A percentile compares a stretch with the other conserved stretches of the same genome.
Evolutionary conservation across 2,329 filamentous ascomycete species (phyloP).

Genomic region (Pseudopyricularia cyperi): DNA sequence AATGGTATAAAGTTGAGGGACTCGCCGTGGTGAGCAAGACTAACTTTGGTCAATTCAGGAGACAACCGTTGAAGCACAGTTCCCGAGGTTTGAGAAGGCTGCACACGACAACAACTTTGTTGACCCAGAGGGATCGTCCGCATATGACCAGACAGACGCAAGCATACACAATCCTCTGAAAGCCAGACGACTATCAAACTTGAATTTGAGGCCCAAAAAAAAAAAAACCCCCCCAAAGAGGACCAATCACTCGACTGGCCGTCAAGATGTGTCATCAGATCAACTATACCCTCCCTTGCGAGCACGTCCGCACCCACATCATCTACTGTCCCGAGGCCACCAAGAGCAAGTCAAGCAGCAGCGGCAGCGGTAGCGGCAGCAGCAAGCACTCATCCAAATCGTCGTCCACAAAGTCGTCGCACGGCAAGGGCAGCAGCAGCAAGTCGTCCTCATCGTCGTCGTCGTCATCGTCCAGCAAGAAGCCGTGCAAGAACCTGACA

Average conservation of each 20-base stretch:
- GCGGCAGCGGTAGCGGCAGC: slow-evolving; percentile 1
- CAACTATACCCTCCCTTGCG: slow-evolving; percentile 35
- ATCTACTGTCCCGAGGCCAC: slow-evolving; percentile 30
- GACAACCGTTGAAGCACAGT: too few relatives aligned
- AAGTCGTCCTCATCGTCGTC: slow-evolving; percentile 2
- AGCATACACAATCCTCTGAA: too few relatives aligned
- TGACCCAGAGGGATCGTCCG: too few relatives aligned
- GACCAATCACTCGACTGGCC: neutral
- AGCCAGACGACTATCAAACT: neutral
- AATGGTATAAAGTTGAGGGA: too few relatives aligned
- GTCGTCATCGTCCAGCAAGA: neutral
- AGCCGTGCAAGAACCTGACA: slow-evolving; percentile 28
- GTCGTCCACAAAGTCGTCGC: slow-evolving; percentile 5
- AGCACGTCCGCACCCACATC: slow-evolving; percentile 32
- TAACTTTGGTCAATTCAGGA: too few relatives aligned
- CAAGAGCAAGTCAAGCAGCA: neutral
- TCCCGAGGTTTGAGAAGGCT: too few relatives aligned
- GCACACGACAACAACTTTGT: too few relatives aligned
- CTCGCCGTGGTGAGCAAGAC: too few relatives aligned
- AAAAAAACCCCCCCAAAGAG: neutral
- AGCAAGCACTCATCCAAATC: neutral
- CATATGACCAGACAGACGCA: too few relatives aligned
- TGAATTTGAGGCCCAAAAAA: neutral
- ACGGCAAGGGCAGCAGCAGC: slow-evolving; percentile 4
- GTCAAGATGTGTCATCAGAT: slow-evolving; percentile 33